Evolutionary conservation across 2,329 filamentous ascomycete species (phyloP), one percentile per base, ranked within the genome.

Genomic region (Cladosporium phlei): DNA sequence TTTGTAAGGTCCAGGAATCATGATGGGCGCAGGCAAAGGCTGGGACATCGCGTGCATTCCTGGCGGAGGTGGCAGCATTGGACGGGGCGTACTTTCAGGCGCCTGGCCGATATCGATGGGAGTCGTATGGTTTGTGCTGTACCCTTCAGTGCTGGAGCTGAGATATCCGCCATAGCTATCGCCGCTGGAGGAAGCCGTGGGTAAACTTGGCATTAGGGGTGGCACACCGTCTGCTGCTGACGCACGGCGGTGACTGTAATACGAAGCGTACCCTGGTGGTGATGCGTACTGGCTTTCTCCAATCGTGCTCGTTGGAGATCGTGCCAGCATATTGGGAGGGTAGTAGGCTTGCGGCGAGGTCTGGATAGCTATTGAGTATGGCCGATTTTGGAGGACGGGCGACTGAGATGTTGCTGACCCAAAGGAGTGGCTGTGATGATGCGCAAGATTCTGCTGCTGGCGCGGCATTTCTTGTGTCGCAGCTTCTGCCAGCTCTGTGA

Each of bases 1-100:
- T 35, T 76, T 68, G 59, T 77, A 86, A 3, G 67, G 67, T 16
- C 74, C 77, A 7, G 34, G 46, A 14, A 56, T 49, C 39, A 57
- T 50, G 16, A 55, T 47, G 6, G 22, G 48, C 16, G 40, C 40
- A 33, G 70, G 66, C 10, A 10, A 17, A 2, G 16, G 25, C 9
- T n/a, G 24, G n/a, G n/a, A n/a, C 14, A 16, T 9, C 16, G 22
- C 42, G 19, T 35, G 60, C 65, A 53, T 70, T 56, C 34, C 68
- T 56, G 51, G 62, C 59, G 49, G 66, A 50, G 57, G 68, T 17
- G 57, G 60, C 17, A 58, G 47, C 16, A 58, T 50, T 3, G 40
- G 52, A 14, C 51, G 66, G 38, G 45, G 53, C 32, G 46, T 54
- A 35, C 54, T 63, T 24, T 65, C 63, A n/a, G 24, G 10, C 11